Evolutionary conservation across 257 asterid species (phyloP), one percentile per base, ranked within the genome.

Genomic region (Solanum bukasovii): DNA sequence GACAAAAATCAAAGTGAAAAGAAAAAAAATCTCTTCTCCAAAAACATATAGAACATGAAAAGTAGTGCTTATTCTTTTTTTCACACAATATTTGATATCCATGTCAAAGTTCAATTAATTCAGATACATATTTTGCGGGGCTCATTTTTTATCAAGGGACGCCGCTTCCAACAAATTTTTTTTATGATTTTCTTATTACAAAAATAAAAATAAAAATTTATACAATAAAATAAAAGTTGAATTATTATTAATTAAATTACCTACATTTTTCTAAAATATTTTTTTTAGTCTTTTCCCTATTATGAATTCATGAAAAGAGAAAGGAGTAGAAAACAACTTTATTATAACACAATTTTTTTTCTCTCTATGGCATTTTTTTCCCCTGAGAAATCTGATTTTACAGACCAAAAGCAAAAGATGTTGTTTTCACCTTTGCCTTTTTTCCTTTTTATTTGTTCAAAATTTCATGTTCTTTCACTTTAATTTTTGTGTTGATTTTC

Each of bases 41-140:
- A 92, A 52, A 92, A 91, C 91, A 89, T 91, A 88, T 92, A 88
- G 77, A 87, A 90, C 95, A 95, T 95, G 85, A 92, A 95, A 92
- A 91, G 92, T 87, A 87, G 93, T 89, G 93, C 90, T 87, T 40
- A 34, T 21, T 87, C 27, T 56, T 56, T 23, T 59, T 56, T 8
- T 1, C 3, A 4, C 13, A 0, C 1, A 23, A 2, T 4, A 1
- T 63, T 23, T 4, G 29, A 5, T 63, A 63, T 9, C 1, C 2
- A 9, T 0, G 0, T 6, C 10, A 20, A 63, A 59, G 12, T 61
- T 4, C 3, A n/a, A 4, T 2, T 4, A 23, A 61, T 61, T 61
- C 1, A 23, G 6, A 23, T 61, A 23, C 12, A 23, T 23, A 1
- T 1, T 63, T 0, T 61, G 1, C 2, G 0, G 1, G 70, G 13